Percentiles rank a stretch among this genome's conserved stretches.
Conservation (phyloP, 148 eudicot genomes). For the Chenopodium quinoa region DNA sequence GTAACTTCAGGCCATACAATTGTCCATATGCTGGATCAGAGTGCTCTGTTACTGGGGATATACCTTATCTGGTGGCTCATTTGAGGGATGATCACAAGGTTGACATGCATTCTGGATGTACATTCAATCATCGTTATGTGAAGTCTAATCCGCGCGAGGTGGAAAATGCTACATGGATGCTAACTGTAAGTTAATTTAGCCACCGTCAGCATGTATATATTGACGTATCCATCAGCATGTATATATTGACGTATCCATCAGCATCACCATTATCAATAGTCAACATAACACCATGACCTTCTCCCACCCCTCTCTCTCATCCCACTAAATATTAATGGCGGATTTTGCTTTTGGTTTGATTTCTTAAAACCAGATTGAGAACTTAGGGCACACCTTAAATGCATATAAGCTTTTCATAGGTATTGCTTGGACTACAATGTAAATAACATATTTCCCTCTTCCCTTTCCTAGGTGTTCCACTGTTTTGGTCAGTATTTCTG, state of each 20-base stretch:
- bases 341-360: neutral
- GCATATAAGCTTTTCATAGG: neutral
- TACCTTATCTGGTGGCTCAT: constrained; percentile 67
- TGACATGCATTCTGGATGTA: constrained; percentile 89
- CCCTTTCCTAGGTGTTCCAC: constrained; percentile 60
- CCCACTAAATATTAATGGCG: neutral
- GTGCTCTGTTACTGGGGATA: constrained; percentile 70
- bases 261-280: neutral
- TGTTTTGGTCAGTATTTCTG: constrained; percentile 86
- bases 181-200: constrained; percentile 61
- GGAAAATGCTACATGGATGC: constrained; percentile 94
- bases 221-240: neutral
- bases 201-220: neutral
- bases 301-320: neutral
- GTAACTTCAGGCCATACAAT: constrained; percentile 81
- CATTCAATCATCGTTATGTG: constrained; percentile 87
- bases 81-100: constrained; percentile 85
- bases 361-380: neutral
- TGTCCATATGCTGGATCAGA: constrained; percentile 93
- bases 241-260: neutral
- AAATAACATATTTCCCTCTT: neutral
- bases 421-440: neutral
- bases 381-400: neutral
- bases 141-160: constrained; percentile 92
- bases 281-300: neutral